phyloP scores from a whole-genome alignment of 1,284 basidiomycete genomes.

The Cryptococcus sp. region DNA sequence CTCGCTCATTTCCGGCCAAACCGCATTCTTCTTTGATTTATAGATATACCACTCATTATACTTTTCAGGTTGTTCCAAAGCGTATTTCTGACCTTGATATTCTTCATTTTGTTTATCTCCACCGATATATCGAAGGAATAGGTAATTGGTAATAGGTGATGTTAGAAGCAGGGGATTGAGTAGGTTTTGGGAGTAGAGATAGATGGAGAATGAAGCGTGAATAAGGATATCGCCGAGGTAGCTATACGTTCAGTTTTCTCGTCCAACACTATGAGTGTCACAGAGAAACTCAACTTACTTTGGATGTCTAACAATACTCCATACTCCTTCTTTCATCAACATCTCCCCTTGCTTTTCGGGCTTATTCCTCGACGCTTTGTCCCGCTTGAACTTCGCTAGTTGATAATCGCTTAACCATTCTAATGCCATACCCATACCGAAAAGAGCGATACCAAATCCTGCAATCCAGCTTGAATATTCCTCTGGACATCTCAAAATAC shows the following conservation, averaged over 20 bases:
- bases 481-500: slow-evolving; percentile 1
- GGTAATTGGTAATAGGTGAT: slow-evolving; percentile 23
- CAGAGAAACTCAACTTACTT: slow-evolving; percentile 16
- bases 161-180: slow-evolving; percentile 23
- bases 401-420: slow-evolving; percentile 23
- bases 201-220: slow-evolving; percentile 24
- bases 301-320: slow-evolving; percentile 29
- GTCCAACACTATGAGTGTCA: neutral
- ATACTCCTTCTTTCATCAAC: slow-evolving; percentile 13
- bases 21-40: slow-evolving; percentile 21
- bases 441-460: slow-evolving; percentile 7
- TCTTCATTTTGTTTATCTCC: slow-evolving; percentile 30
- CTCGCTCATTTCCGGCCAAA: slow-evolving; percentile 25
- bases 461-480: slow-evolving; percentile 7
- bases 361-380: too few species aligned
- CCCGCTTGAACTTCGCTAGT: neutral
- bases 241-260: slow-evolving; percentile 6
- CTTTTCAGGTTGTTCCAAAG: slow-evolving; percentile 12
- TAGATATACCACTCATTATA: slow-evolving; percentile 11
- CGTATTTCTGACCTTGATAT: slow-evolving; percentile 17
- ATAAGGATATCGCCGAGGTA: slow-evolving; percentile 27
- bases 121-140: slow-evolving; percentile 22
- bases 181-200: slow-evolving; percentile 16
- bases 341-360: too few species aligned
- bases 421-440: slow-evolving; percentile 14